Conservation (phyloP, 768 basidiomycete species). For the Lentinula aciculospora region DNA sequence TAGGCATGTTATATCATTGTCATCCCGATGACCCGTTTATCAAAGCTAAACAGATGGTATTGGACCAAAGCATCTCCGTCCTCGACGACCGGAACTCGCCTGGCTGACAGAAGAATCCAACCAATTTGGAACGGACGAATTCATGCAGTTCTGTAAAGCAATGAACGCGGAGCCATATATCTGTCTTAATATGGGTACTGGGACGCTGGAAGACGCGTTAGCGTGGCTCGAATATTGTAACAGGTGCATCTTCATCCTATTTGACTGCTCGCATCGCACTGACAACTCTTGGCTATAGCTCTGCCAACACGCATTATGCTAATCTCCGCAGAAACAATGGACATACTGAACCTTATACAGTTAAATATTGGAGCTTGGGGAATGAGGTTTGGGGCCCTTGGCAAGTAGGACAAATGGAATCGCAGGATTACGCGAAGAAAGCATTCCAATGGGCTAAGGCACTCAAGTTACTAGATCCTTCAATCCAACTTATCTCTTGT, state of each 20-base stretch:
- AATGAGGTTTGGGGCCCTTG: conserved; percentile 56
- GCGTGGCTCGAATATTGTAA: conserved; percentile 64
- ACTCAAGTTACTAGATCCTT: conserved; percentile 49
- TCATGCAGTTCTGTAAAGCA: conserved; percentile 49
- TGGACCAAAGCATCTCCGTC: conserved; percentile 42
- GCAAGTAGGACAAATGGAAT: conserved; percentile 49
- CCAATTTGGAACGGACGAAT: conserved; percentile 54
- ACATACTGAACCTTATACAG: conserved; percentile 46
- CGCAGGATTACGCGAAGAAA: conserved; percentile 47
- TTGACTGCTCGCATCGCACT: not conserved
- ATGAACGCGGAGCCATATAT: conserved; percentile 53
- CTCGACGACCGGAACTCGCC: conserved; percentile 53
- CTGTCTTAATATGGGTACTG: conserved; percentile 61
- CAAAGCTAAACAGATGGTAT: conserved; percentile 36
- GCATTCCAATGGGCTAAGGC: conserved; percentile 62
- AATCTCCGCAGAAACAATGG: conserved; percentile 56
- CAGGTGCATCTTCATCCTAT: conserved; percentile 22
- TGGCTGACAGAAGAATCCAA: conserved; percentile 60
- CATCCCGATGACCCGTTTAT: not conserved
- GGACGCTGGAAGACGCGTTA: conserved; percentile 54
- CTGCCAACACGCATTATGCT: conserved; percentile 42
- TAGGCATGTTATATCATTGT: not conserved
- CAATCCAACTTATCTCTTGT: conserved; percentile 49
- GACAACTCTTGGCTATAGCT: conserved; percentile 13
- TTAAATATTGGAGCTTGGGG: conserved; percentile 41